Conservation (phyloP, 2,329 filamentous ascomycete genomes). For the Neoascochyta sp. region DNA sequence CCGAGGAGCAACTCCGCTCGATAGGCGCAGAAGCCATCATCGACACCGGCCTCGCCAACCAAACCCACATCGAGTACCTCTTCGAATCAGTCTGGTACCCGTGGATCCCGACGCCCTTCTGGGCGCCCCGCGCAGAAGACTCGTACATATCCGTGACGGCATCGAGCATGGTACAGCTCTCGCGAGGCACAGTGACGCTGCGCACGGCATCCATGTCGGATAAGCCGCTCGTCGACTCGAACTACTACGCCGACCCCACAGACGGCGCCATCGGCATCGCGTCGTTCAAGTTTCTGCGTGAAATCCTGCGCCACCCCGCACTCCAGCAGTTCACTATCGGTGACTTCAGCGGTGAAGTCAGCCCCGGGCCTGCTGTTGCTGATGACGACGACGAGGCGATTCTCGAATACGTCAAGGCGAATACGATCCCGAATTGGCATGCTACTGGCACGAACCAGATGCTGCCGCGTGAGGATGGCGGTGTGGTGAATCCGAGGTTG, state of each 20-base stretch:
- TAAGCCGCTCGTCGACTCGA: conserved; percentile 33
- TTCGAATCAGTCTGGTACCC: conserved; percentile 25
- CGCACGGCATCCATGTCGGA: conserved; percentile 25
- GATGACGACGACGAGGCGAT: conserved; percentile 31
- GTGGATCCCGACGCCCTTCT: conserved; percentile 26
- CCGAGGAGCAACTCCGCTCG: conserved; percentile 14
- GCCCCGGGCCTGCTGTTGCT: conserved; percentile 22
- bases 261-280: conserved; percentile 36
- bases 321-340: conserved; percentile 16
- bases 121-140: conserved; percentile 28
- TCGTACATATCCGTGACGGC: conserved; percentile 36
- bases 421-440: conserved; percentile 27
- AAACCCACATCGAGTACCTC: conserved; percentile 28
- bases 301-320: conserved; percentile 21
- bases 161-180: conserved; percentile 22
- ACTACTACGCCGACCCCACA: conserved; percentile 31
- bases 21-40: conserved; percentile 19
- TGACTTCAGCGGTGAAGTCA: conserved; percentile 23
- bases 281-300: conserved; percentile 31
- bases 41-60: conserved; percentile 17
- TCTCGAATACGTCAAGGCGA: conserved; percentile 20
- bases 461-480: conserved; percentile 25
- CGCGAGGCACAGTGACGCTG: conserved; percentile 38
- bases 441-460: conserved; percentile 36
- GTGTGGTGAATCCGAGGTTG: conserved; percentile 29